Base-by-base conservation (phyloP, 2,329 filamentous ascomycete species). In the Corinectria fuckeliana region DNA sequence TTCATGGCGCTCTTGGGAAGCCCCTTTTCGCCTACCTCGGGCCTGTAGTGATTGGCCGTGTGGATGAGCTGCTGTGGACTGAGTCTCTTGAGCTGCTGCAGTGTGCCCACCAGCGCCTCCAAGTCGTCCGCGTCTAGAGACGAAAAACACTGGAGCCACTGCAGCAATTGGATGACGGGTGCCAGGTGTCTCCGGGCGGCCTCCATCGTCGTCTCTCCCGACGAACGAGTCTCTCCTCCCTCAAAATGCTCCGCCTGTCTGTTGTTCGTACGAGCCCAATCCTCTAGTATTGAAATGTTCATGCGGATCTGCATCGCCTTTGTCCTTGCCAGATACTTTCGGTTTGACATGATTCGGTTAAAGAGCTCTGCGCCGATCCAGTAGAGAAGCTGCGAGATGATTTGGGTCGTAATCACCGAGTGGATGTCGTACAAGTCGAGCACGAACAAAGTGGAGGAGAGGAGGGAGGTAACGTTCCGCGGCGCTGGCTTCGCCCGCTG, bases 271-370 rank as follows among this genome's bases (percentile, higher is more conserved):
- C 94, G 86, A 1, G 95, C 94, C 95, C 95, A 99, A 72, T 99
- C 95, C 75, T 99, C 95, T 18, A 99, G 81, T 7, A 89, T 90
- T 0, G 95, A 98, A 6, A 99, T 88, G 74, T 99, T 99, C 93
- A 99, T 98, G 66, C 95, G 91, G 69, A 99, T 98, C 75, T 99
- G 95, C 95, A 99, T 99, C 3, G 95, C 95, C 76, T 99, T 99
- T 16, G 95, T 99, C 52, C 95, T 86, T 5, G 95, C 94, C 9
- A 99, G 83, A 71, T 97, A 99, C 74, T 94, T 93, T 65, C 92
- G 88, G 71, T 96, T 97, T 26, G 91, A 94, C 91, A 99, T 97
- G 75, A 99, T 91, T 58, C 94, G 90, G 76, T 99, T 99, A 80
- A 99, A 99, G 8, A 98, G 86, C 77, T 99, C 95, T 0, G 94